Percentiles rank a stretch among this genome's conserved stretches.
These are phyloP conservation scores for Ogataea paradorogensis DNA, from an alignment of 805 yeast species.

Conservation along the genomic window DNA sequence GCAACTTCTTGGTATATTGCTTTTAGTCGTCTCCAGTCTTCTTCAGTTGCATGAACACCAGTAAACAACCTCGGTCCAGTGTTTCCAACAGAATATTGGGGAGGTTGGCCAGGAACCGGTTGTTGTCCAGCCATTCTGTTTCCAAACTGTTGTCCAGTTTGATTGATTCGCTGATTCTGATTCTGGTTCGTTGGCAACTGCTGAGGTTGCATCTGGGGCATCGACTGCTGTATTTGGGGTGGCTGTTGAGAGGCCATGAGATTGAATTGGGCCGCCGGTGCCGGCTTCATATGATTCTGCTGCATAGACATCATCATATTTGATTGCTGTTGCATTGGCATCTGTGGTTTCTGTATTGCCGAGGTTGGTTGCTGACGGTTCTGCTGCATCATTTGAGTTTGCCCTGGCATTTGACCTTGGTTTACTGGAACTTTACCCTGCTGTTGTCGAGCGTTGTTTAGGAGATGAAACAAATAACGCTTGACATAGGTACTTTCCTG, in stretches of 20 bases:
- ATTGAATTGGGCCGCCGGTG: conserved; percentile 15
- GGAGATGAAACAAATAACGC: conserved; percentile 31
- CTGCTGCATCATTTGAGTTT: conserved; percentile 12
- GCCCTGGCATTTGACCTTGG: conserved; percentile 10
- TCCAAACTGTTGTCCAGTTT: conserved; percentile 18
- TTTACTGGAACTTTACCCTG: conserved; percentile 11
- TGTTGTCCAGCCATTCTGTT: conserved; percentile 8
- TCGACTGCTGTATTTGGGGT: conserved; percentile 13
- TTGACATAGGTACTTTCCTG: conserved; percentile 35
- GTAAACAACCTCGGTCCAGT: conserved; percentile 30
- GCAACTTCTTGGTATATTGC: conserved; percentile 68
- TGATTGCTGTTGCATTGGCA: conserved; percentile 24
- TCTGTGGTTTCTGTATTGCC: conserved; percentile 13
- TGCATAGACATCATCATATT: conserved; percentile 23
- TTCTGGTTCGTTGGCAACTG: conserved; percentile 36
- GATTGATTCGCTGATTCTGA: conserved; percentile 20
- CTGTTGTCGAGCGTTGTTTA: conserved; percentile 22
- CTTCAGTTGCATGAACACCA: conserved; percentile 48
- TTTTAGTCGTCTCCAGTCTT: conserved; percentile 59
- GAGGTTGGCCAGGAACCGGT: conserved; percentile 16
- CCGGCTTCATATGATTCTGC: conserved; percentile 27
- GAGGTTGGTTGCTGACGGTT: conserved; percentile 17
- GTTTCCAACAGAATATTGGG: conserved; percentile 7
- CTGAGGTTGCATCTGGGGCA: conserved; percentile 19
- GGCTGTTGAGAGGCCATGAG: conserved; percentile 5